These are phyloP conservation scores for Marsdenia floribunda DNA, from an alignment of 257 asterid genomes.

Conservation along the genomic window DNA sequence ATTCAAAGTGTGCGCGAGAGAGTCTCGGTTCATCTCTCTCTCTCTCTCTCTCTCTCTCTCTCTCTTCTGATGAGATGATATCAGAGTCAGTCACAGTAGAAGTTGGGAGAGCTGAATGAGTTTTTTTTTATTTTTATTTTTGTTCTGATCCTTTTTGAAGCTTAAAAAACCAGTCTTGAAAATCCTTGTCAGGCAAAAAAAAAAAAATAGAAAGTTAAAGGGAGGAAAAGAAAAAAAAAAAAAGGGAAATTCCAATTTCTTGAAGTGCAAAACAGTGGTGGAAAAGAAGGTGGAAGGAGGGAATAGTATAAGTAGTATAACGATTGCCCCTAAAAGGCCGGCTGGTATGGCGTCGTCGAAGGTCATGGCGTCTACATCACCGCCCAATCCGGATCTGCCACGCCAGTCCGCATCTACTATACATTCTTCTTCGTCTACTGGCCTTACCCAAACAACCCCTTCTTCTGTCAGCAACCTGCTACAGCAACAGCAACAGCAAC, in stretches of 20 bases:
- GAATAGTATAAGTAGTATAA: neutral
- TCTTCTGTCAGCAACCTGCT: neutral
- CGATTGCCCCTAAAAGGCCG: slow-evolving; percentile 29
- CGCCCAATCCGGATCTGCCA: slow-evolving; percentile 94
- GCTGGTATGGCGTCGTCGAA: slow-evolving; percentile 79
- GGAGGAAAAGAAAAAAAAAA: neutral
- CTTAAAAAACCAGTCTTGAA: neutral
- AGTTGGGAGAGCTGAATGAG: slow-evolving; percentile 1
- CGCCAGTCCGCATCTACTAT: slow-evolving; percentile 48
- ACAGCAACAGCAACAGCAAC: slow-evolving; percentile 4
- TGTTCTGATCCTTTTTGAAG: neutral
- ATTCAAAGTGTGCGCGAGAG: slow-evolving; percentile 7
- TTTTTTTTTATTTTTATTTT: neutral
- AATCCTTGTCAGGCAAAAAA: neutral
- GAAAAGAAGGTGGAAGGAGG: slow-evolving; percentile 1
- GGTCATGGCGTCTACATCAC: slow-evolving; percentile 91
- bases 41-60: too few species aligned
- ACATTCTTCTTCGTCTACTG: slow-evolving; percentile 22
- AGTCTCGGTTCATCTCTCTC: neutral
- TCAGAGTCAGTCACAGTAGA: neutral
- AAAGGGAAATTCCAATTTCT: too few species aligned
- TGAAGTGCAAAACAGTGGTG: neutral
- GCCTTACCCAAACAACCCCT: neutral
- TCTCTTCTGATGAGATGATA: neutral
- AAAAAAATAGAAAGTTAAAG: too few species aligned